Evolutionary conservation across 2,329 filamentous ascomycete species (phyloP).

Genomic region (Verticillium tricorpus): DNA sequence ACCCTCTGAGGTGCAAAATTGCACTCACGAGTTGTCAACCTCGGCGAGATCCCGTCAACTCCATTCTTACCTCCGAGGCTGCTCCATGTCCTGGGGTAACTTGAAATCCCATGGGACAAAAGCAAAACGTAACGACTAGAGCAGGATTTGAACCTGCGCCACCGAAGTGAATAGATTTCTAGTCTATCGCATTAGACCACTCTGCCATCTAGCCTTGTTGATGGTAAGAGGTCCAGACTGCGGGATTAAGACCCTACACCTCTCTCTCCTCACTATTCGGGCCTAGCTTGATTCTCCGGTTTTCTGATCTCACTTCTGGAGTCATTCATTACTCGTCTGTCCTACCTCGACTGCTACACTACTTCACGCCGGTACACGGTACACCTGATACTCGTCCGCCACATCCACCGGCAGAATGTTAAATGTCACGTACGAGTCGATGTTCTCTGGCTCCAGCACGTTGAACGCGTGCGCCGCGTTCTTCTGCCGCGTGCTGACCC

Average conservation of each 20-base stretch:
- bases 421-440: conserved; percentile 25
- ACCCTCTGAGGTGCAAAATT: not conserved
- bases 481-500: conserved; percentile 25
- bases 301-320: too few relatives aligned
- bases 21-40: too few relatives aligned
- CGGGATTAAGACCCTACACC: not conserved
- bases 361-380: conserved; percentile 12
- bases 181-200: not conserved
- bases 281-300: not conserved
- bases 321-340: not conserved
- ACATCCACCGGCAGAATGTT: conserved; percentile 22
- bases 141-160: not conserved
- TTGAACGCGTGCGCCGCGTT: conserved; percentile 23
- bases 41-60: too few relatives aligned
- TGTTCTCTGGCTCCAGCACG: conserved; percentile 25
- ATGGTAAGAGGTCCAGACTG: not conserved
- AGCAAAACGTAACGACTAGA: not conserved
- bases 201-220: not conserved
- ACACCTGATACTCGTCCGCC: conserved; percentile 26
- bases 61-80: too few relatives aligned
- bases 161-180: not conserved
- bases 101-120: not conserved
- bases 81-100: not conserved
- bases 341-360: not conserved
- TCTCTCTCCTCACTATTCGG: not conserved